Percentiles rank a stretch among this genome's conserved stretches.
Conservation (phyloP, 2,329 filamentous ascomycete species). For the Pseudogymnoascus verrucosus region DNA sequence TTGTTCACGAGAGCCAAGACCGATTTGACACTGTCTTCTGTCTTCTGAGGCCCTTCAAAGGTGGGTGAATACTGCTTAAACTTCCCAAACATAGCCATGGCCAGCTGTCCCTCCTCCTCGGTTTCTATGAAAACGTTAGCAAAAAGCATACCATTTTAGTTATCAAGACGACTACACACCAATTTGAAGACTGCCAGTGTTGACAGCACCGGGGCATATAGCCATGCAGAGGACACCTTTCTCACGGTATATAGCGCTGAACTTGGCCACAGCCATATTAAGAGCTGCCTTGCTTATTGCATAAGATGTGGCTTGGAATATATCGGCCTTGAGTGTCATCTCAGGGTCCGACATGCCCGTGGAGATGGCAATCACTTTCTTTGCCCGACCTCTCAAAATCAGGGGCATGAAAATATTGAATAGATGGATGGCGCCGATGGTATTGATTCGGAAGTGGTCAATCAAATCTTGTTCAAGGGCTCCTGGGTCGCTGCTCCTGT, state of each 20-base stretch:
- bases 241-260: conserved; percentile 38
- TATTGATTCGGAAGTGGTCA: conserved; percentile 37
- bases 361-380: conserved; percentile 46
- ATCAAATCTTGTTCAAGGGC: conserved; percentile 30
- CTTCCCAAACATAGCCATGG: conserved; percentile 16
- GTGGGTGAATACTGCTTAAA: conserved; percentile 21
- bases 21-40: conserved; percentile 19
- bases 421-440: conserved; percentile 44
- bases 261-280: conserved; percentile 48
- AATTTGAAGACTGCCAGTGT: conserved; percentile 29
- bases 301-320: conserved; percentile 36
- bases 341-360: conserved; percentile 40
- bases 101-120: conserved; percentile 20
- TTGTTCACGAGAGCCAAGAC: conserved; percentile 20
- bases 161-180: conserved; percentile 16
- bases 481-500: conserved; percentile 21
- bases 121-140: conserved; percentile 14
- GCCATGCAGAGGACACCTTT: conserved; percentile 45
- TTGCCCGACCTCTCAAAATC: conserved; percentile 39
- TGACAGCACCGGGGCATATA: conserved; percentile 44
- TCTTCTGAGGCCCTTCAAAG: conserved; percentile 20
- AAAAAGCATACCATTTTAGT: conserved; percentile 12
- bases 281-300: conserved; percentile 43
- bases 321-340: conserved; percentile 31
- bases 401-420: conserved; percentile 46